phyloP scores from a whole-genome alignment of 768 basidiomycete species.

The Lentinula detonsa region DNA sequence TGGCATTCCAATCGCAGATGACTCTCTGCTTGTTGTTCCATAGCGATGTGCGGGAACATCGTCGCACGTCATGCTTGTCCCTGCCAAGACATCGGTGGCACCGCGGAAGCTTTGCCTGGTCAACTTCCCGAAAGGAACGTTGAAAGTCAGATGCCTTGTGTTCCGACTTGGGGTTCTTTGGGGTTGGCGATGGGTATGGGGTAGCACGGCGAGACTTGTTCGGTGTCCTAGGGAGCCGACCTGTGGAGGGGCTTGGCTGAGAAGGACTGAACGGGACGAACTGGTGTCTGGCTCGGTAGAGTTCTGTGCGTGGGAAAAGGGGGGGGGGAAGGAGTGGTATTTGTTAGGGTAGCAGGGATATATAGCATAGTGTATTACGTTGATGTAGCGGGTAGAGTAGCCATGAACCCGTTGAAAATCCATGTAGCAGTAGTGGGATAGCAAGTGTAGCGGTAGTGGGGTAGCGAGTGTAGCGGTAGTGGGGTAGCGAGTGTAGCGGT shows the following conservation, averaged over 20 bases:
- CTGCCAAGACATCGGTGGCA: conserved; percentile 24
- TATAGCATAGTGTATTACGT: neutral
- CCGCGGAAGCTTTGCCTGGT: neutral
- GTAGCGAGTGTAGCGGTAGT: too few species aligned
- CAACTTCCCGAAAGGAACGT: neutral
- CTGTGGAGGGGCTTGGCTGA: too few species aligned
- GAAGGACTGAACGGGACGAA: too few species aligned
- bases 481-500: neutral
- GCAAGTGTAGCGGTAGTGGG: too few species aligned
- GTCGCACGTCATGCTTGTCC: conserved; percentile 15
- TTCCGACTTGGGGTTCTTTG: neutral
- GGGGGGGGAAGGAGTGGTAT: too few species aligned
- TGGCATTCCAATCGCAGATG: conserved; percentile 11
- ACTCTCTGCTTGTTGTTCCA: conserved; percentile 18
- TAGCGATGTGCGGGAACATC: conserved; percentile 8
- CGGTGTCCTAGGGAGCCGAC: neutral
- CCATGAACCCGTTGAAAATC: neutral
- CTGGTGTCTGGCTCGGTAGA: neutral
- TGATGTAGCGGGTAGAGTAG: neutral
- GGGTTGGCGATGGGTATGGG: neutral
- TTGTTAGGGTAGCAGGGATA: neutral
- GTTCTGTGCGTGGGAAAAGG: neutral
- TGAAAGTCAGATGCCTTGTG: neutral
- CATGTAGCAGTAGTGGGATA: neutral
- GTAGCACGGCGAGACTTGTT: neutral